Evolutionary conservation across 305 asterid species (phyloP).

Genomic region (Fraxinus paxiana): DNA sequence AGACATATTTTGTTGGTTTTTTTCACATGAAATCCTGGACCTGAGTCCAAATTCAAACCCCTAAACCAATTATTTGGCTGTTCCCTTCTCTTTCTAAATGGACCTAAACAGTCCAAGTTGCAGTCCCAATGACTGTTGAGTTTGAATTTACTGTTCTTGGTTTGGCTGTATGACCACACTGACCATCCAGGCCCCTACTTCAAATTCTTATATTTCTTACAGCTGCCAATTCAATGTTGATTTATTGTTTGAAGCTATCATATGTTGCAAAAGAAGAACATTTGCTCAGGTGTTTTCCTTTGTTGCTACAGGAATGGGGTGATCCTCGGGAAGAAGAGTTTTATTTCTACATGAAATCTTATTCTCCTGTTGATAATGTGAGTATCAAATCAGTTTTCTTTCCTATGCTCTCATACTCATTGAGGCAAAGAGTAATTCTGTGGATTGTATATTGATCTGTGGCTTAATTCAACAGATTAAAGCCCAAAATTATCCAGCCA

Average conservation of each 20-base stretch:
- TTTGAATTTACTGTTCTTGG: not conserved
- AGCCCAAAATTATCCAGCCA: conserved; percentile 72
- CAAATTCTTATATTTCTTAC: not conserved
- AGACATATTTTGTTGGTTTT: not conserved
- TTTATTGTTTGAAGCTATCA: not conserved
- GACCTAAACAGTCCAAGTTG: not conserved
- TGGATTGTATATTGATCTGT: not conserved
- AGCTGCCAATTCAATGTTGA: not conserved
- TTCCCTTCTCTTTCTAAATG: not conserved
- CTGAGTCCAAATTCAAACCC: not conserved
- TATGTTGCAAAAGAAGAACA: not conserved
- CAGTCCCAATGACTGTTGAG: not conserved
- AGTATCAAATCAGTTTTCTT: conserved; percentile 27
- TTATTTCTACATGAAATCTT: conserved; percentile 84
- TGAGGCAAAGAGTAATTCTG: conserved; percentile 8
- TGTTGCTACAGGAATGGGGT: conserved; percentile 84
- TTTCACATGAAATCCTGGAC: not conserved
- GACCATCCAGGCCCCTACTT: not conserved
- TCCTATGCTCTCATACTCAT: conserved; percentile 9
- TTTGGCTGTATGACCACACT: not conserved
- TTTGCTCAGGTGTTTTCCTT: not conserved
- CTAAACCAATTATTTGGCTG: not conserved
- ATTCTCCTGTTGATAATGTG: conserved; percentile 92
- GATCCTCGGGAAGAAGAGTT: conserved; percentile 93
- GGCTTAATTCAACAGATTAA: conserved; percentile 44